Evolutionary conservation across 176 grass and related monocot genomes (phyloP), one percentile per base, ranked within the genome.

Genomic region (Typha latifolia): DNA sequence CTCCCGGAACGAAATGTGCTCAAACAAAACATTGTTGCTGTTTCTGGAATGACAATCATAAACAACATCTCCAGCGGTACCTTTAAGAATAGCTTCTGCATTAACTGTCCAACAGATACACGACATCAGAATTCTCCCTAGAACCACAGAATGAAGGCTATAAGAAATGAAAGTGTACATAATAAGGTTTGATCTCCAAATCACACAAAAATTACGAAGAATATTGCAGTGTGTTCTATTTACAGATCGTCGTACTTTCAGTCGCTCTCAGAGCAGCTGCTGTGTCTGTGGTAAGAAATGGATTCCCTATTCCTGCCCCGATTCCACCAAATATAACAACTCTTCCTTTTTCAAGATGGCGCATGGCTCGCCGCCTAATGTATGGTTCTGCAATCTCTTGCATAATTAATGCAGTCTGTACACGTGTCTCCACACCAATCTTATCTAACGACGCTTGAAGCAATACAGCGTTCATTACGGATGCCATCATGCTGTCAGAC

Each of bases 381-480:
- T 99, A 94, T 63, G 89, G 81, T 37, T 99, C 86, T 62, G 95
- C 89, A 68, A 94, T 80, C 64, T 99, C 95, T 78, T 90, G 89
- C 84, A 87, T 87, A 52, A 75, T 83, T 49, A 99, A 73, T 66
- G 90, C 82, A 59, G 84, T 90, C 69, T 99, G 95, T 27, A 94
- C 81, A 32, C 89, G 70, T 68, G 95, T 87, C 48, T 88, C 81
- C 64, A 99, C 81, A 34, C 89, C 86, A 55, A 90, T 87, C 62
- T 90, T 90, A 83, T 94, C 95, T 15, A 94, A 81, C 62, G 89
- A 94, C 13, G 89, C 95, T 86, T 99, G 89, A 43, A 99, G 83
- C 67, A 99, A 69, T 73, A 81, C 78, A 18, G 95, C 87, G 69
- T 99, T 99, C 89, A 99, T 99, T 48, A 94, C 69, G 24, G 95